Conservation (phyloP, 1,284 basidiomycete species). For the Mixia osmundae region DNA sequence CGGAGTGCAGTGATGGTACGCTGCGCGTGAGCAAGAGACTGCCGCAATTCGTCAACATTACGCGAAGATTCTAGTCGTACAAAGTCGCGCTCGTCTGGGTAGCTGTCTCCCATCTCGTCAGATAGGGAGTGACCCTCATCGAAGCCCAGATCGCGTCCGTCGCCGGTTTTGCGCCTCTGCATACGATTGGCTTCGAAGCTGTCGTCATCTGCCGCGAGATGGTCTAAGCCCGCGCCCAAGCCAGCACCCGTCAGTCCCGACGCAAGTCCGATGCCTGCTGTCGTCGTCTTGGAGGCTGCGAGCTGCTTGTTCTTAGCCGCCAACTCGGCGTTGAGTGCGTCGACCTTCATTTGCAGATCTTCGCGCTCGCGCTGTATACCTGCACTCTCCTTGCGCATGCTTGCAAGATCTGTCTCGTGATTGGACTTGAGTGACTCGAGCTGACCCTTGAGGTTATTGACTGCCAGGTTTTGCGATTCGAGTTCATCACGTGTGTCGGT, state of each 20-base stretch:
- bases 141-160: neutral
- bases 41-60: conserved; percentile 2
- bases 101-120: neutral
- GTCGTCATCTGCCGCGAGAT: too few relatives aligned
- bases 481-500: conserved; percentile 45
- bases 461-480: conserved; percentile 67
- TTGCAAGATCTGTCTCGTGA: conserved; percentile 76
- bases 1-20: conserved; percentile 43
- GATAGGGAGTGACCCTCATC: conserved; percentile 2
- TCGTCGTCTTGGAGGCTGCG: neutral
- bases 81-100: neutral
- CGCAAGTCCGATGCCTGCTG: too few relatives aligned
- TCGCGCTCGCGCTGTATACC: conserved; percentile 73
- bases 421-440: conserved; percentile 58
- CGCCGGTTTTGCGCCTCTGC: conserved; percentile 6
- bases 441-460: conserved; percentile 42
- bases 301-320: conserved; percentile 15
- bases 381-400: conserved; percentile 63
- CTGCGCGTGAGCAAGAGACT: conserved; percentile 49
- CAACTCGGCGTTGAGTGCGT: conserved; percentile 45
- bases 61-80: conserved; percentile 18
- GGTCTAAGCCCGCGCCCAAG: neutral
- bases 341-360: conserved; percentile 56
- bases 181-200: conserved; percentile 27
- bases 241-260: neutral